Percentiles rank a stretch among this genome's conserved stretches.
These are phyloP conservation scores for Kokia cookei DNA, from an alignment of 441 rosid species.

Conservation along the genomic window DNA sequence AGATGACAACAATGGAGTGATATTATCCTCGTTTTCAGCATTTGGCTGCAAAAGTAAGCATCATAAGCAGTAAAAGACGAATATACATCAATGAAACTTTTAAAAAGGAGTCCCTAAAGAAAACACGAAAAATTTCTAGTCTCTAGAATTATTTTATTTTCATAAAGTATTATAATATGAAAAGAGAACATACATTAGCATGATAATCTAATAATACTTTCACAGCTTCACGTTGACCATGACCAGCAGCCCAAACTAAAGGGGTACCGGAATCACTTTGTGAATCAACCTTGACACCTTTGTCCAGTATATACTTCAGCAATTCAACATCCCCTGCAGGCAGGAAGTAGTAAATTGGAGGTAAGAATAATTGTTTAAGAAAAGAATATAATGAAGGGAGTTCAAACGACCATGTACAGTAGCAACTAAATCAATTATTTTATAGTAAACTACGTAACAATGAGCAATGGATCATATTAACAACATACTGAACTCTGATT, in stretches of 20 bases:
- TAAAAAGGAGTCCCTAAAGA: not conserved
- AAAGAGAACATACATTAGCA: slow-evolving; percentile 50
- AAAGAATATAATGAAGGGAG: not conserved
- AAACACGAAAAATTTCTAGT: not conserved
- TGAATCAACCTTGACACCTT: slow-evolving; percentile 61
- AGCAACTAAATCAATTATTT: not conserved
- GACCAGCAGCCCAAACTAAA: slow-evolving; percentile 93
- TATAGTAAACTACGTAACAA: not conserved
- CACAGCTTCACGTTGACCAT: slow-evolving; percentile 65
- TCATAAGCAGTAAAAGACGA: not conserved
- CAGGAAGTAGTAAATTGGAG: not conserved
- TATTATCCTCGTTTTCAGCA: slow-evolving; percentile 75
- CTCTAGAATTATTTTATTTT: not conserved
- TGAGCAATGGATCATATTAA: not conserved
- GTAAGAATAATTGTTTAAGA: not conserved
- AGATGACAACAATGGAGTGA: slow-evolving; percentile 80
- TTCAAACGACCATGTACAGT: not conserved
- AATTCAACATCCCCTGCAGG: slow-evolving; percentile 68
- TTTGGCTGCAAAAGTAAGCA: slow-evolving; percentile 60
- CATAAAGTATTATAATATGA: not conserved
- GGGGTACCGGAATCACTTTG: slow-evolving; percentile 92
- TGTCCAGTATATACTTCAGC: slow-evolving; percentile 54
- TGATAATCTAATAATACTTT: slow-evolving; percentile 67
- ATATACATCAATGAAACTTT: not conserved
- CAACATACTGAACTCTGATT: not conserved